A percentile compares a stretch with the other conserved stretches of the same genome.
phyloP scores from a whole-genome alignment of 805 yeast species.

The Blastobotrys muscicola region DNA sequence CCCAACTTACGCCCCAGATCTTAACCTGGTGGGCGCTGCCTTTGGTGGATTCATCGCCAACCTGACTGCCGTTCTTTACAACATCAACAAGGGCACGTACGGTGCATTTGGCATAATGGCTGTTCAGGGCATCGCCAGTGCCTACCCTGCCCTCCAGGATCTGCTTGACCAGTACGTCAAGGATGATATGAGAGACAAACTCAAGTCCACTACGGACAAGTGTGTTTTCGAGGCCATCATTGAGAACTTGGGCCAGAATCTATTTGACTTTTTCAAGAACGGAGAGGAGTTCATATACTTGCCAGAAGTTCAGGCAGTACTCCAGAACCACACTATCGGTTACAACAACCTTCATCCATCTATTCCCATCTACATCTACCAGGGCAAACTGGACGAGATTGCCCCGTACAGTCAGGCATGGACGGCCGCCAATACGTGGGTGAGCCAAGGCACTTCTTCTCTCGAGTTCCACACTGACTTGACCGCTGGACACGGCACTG shows the following conservation, averaged over 20 bases:
- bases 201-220: slow-evolving; percentile 6
- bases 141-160: slow-evolving; percentile 14
- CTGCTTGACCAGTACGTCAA: slow-evolving; percentile 5
- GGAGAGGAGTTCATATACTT: slow-evolving; percentile 14
- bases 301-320: slow-evolving; percentile 7
- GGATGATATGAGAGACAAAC: slow-evolving; percentile 7
- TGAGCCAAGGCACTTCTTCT: slow-evolving; percentile 1
- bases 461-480: slow-evolving; percentile 1
- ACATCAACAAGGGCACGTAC: slow-evolving; percentile 11
- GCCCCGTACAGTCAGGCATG: slow-evolving; percentile 5
- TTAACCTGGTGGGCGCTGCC: slow-evolving; percentile 20
- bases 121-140: slow-evolving; percentile 16
- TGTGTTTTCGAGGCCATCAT: slow-evolving; percentile 14
- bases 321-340: slow-evolving; percentile 14
- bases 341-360: slow-evolving; percentile 9
- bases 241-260: slow-evolving; percentile 8
- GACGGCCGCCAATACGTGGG: not conserved
- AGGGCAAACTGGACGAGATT: slow-evolving; percentile 18
- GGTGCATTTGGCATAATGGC: slow-evolving; percentile 20
- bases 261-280: slow-evolving; percentile 12
- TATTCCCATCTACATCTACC: slow-evolving; percentile 16
- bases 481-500: slow-evolving; percentile 5
- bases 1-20: slow-evolving; percentile 21
- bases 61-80: slow-evolving; percentile 11
- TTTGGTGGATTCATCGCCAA: slow-evolving; percentile 19